Percentiles rank a stretch among this genome's conserved stretches.
Conservation (phyloP, 2,329 filamentous ascomycete genomes). For the Elsinoe fawcettii region DNA sequence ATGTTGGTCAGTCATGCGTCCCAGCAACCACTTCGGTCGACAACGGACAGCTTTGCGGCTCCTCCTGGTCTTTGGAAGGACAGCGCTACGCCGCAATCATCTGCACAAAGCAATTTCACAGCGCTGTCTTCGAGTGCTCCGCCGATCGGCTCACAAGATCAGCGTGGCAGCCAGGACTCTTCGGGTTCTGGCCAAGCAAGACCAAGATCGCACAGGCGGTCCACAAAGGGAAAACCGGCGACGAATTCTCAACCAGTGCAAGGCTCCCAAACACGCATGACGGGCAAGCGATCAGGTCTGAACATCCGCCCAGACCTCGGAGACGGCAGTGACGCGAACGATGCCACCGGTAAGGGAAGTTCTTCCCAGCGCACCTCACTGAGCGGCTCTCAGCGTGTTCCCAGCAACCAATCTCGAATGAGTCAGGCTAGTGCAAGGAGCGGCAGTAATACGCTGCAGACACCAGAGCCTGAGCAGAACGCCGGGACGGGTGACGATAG, state of each 20-base stretch:
- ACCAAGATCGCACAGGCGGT: not conserved
- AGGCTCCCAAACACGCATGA: not conserved
- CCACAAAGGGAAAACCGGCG: not conserved
- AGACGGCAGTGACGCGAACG: too few relatives aligned
- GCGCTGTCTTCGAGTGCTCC: not conserved
- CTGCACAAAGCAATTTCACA: not conserved
- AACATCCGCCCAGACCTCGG: not conserved
- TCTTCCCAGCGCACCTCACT: too few relatives aligned
- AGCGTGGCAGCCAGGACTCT: not conserved
- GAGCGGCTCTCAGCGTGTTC: too few relatives aligned
- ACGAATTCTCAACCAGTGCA: not conserved
- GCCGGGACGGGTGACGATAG: not conserved
- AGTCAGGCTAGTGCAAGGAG: not conserved
- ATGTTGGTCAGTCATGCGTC: not conserved
- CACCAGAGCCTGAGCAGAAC: not conserved
- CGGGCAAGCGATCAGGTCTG: not conserved
- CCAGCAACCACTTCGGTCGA: not conserved
- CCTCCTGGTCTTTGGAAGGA: not conserved
- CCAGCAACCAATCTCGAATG: too few relatives aligned
- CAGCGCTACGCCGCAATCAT: not conserved
- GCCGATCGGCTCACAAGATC: not conserved
- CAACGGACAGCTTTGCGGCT: not conserved
- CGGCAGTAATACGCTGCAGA: not conserved
- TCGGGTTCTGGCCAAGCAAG: not conserved
- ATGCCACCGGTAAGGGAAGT: too few relatives aligned